phyloP scores from a whole-genome alignment of 331 rosid genomes.

The Quercus tomentella region DNA sequence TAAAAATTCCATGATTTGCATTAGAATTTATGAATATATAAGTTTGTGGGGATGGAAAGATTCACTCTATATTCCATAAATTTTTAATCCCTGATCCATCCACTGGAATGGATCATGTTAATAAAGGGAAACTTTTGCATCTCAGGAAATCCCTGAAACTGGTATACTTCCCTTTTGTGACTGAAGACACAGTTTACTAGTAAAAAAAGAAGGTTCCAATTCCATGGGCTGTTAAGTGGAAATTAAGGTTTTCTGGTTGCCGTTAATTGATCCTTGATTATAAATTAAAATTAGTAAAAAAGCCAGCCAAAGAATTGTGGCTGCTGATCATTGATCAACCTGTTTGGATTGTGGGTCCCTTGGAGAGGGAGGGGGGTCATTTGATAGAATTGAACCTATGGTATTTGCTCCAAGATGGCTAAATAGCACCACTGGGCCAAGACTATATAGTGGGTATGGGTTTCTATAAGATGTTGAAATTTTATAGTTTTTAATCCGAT shows the following conservation, averaged over 20 bases:
- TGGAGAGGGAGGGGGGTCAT: neutral
- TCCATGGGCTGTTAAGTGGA: neutral
- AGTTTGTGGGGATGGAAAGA: neutral
- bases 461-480: neutral
- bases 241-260: neutral
- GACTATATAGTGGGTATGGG: neutral
- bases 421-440: neutral
- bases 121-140: conserved; percentile 1
- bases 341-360: neutral
- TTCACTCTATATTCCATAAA: too few relatives aligned
- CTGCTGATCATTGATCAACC: too few relatives aligned
- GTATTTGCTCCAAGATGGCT: neutral
- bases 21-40: neutral
- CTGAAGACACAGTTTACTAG: neutral
- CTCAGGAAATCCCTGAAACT: neutral
- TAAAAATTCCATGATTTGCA: neutral
- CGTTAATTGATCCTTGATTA: neutral
- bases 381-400: neutral
- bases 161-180: neutral
- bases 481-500: neutral
- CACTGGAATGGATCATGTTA: conserved; percentile 2
- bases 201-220: neutral
- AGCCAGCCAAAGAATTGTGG: neutral
- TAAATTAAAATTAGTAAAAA: neutral
- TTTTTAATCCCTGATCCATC: neutral